A percentile compares a stretch with the other conserved stretches of the same genome.
phyloP scores from a whole-genome alignment of 2,329 filamentous ascomycete species.

The Didymella exigua region DNA sequence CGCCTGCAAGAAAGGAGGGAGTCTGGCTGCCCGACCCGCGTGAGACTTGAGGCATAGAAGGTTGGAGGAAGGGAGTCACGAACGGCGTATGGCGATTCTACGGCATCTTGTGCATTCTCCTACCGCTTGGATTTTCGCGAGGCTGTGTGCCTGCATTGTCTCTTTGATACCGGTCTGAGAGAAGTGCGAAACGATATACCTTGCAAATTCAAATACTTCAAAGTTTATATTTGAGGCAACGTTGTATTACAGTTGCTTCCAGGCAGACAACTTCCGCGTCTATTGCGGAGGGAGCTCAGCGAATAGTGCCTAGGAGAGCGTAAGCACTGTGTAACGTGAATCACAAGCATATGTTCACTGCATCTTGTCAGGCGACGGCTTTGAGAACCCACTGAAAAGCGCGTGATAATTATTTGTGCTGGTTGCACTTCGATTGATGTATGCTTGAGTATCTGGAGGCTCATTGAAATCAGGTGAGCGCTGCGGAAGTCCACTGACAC shows the following conservation, averaged over 20 bases:
- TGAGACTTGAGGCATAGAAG: neutral
- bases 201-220: slow-evolving; percentile 20
- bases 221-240: neutral
- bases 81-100: slow-evolving; percentile 30
- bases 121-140: slow-evolving; percentile 11
- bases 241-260: no score
- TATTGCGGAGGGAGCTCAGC: no score
- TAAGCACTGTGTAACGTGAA: no score
- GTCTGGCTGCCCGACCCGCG: no score
- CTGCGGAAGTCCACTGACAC: no score
- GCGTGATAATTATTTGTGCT: neutral
- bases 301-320: no score
- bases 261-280: no score
- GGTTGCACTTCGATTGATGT: neutral
- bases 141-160: neutral
- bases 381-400: neutral
- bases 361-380: neutral
- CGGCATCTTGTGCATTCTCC: slow-evolving; percentile 16
- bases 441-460: neutral
- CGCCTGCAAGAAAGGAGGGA: no score
- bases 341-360: no score
- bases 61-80: neutral
- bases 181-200: slow-evolving; percentile 19
- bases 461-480: neutral
- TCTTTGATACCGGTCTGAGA: neutral